Evolutionary conservation across 108 stramenopile genomes (phyloP).

Genomic region (Skeletonema grethae): DNA sequence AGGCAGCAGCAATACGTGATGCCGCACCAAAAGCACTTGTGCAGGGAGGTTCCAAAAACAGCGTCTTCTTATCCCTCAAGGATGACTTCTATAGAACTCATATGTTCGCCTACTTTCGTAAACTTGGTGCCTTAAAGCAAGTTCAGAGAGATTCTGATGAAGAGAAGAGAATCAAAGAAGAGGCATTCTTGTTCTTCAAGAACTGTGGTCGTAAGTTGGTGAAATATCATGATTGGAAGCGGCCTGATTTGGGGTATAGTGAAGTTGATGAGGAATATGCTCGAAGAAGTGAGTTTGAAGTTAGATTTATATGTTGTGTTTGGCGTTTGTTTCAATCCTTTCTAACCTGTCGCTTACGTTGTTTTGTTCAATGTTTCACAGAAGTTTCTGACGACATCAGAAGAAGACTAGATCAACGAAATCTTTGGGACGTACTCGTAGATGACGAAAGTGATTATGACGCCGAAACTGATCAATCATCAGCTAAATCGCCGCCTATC

Average conservation of each 20-base stretch:
- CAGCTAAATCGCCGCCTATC: neutral
- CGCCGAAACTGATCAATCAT: neutral
- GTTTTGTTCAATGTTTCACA: neutral
- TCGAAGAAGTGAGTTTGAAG: neutral
- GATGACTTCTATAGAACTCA: neutral
- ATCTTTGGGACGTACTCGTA: neutral
- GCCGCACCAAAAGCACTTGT: neutral
- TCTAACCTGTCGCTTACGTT: neutral
- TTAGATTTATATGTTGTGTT: neutral
- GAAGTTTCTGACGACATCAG: neutral
- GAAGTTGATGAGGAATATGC: conserved; percentile 1
- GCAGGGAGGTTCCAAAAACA: neutral
- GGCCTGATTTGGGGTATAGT: neutral
- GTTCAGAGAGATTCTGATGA: neutral
- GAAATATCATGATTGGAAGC: conserved; percentile 6
- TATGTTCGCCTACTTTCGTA: neutral
- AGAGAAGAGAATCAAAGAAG: neutral
- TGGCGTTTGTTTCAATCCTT: neutral
- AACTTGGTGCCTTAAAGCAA: neutral
- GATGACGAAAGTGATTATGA: neutral
- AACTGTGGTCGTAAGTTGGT: neutral
- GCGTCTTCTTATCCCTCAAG: neutral
- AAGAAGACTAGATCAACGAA: neutral
- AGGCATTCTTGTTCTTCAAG: neutral
- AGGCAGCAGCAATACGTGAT: neutral